Conservation (phyloP, 352 stramenopile species). For the Phytophthora uliginosa region DNA sequence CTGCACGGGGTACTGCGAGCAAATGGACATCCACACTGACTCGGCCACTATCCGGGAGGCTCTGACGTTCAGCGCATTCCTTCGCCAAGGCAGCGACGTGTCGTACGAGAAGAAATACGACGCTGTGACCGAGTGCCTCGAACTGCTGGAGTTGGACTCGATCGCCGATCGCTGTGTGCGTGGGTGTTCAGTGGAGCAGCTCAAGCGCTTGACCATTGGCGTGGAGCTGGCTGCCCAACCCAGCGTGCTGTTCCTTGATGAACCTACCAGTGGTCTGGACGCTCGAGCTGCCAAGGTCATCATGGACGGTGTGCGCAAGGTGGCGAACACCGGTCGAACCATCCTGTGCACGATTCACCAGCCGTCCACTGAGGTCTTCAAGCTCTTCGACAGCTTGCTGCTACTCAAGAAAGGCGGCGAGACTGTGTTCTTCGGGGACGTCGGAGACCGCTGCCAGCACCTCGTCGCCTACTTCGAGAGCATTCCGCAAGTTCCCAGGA, state of each 20-base stretch:
- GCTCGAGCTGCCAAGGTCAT: conserved; percentile 82
- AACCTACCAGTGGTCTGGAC: conserved; percentile 90
- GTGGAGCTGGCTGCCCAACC: conserved; percentile 91
- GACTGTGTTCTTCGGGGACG: conserved; percentile 59
- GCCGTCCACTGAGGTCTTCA: conserved; percentile 86
- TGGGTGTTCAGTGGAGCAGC: conserved; percentile 50
- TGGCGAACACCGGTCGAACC: conserved; percentile 63
- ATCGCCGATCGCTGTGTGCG: conserved; percentile 53
- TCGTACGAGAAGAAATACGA: conserved; percentile 40
- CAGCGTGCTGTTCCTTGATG: conserved; percentile 87
- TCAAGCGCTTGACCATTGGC: conserved; percentile 76
- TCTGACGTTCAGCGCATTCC: conserved; percentile 89
- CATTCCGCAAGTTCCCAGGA: conserved; percentile 44
- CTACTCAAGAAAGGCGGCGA: conserved; percentile 68
- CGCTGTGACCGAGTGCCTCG: conserved; percentile 51
- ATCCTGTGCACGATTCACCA: conserved; percentile 95
- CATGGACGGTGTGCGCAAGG: conserved; percentile 38
- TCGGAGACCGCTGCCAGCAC: conserved; percentile 1
- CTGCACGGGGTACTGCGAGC: conserved; percentile 58
- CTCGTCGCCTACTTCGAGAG: conserved; percentile 62
- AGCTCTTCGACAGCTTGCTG: conserved; percentile 86
- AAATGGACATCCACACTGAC: conserved; percentile 87
- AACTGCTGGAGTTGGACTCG: conserved; percentile 49
- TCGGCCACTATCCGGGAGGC: conserved; percentile 90
- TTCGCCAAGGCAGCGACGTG: conserved; percentile 62